Percentiles rank a stretch among this genome's conserved stretches.
Evolutionary conservation across 1,284 basidiomycete species (phyloP).

Genomic region (Sanghuangporus sanghuang): DNA sequence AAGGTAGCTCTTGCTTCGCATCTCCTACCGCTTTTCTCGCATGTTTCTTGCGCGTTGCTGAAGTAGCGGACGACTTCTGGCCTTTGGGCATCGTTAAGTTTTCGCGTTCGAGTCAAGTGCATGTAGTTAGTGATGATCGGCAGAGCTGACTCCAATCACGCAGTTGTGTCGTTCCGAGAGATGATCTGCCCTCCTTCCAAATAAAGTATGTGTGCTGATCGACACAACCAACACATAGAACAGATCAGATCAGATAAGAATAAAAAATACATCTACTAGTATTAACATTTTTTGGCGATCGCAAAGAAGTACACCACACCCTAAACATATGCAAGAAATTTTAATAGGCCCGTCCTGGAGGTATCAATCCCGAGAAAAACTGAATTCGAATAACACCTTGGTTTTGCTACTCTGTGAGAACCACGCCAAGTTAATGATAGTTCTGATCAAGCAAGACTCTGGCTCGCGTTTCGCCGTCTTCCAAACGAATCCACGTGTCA

Average conservation of each 20-base stretch:
- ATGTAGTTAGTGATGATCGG: neutral
- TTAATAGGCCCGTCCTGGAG: too few relatives aligned
- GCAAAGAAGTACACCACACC: too few relatives aligned
- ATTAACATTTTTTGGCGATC: too few relatives aligned
- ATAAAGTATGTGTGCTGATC: too few relatives aligned
- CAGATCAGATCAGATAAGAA: too few relatives aligned
- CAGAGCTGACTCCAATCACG: neutral
- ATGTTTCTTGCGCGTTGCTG: constrained; percentile 84
- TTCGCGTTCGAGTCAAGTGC: neutral
- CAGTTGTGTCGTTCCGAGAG: too few relatives aligned
- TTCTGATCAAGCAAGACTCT: constrained; percentile 27
- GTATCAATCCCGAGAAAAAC: too few relatives aligned
- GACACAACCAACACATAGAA: too few relatives aligned
- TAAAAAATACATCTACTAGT: too few relatives aligned
- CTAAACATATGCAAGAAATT: too few relatives aligned
- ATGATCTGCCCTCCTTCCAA: too few relatives aligned
- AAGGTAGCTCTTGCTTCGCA: constrained; percentile 27
- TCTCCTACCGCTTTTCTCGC: constrained; percentile 51
- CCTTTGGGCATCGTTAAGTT: constrained; percentile 39
- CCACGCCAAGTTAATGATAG: constrained; percentile 16
- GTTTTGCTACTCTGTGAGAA: neutral
- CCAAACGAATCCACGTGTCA: constrained; percentile 58
- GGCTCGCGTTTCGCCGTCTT: constrained; percentile 37
- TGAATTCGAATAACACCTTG: too few relatives aligned
- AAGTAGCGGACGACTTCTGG: constrained; percentile 68